Base-by-base conservation (phyloP, 208 protist species). In the Leptomonas pyrrhocoris region DNA sequence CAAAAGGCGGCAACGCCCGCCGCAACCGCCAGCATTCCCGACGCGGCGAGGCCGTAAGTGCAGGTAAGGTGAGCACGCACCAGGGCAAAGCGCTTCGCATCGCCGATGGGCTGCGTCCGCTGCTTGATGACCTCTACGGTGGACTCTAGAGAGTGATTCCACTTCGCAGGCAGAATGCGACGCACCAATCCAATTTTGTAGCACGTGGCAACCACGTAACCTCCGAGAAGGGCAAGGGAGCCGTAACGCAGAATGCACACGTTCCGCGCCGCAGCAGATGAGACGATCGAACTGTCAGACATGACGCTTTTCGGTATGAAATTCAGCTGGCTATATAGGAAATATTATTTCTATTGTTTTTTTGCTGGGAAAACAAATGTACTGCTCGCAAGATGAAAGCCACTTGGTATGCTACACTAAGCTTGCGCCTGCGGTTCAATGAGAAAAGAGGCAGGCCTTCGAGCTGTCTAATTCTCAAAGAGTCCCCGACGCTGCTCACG, bases 171-270 rank as follows among this genome's bases (percentile, higher is more conserved):
- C 8, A 95, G 64, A 9, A 92, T 7, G 19, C 65, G 64, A 5
- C 59, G 28, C 5, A 90, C 57, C 16, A 92, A 50, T 2, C 90
- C 90, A 1, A 79, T 34, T 2, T 81, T 88, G 68, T 95, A 95
- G 28, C 42, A 73, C 23, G 86, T 68, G 1, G 81, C 83, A 9
- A 90, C 43, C 0, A 71, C 79, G 63, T 95, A 95, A 18, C 81
- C 81, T 6, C 79, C 81, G 0, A 95, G 64, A 8, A 92, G 49
- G 2, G 62, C 76, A 12, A 87, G 79, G 0, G 87, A 82, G 53
- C 65, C 74, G 45, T 77, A 81, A 57, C 83, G 87, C 8, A 90
- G 63, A 2, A 80, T 15, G 0, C 54, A 48, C 13, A 76, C 27
- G 40, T 63, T 68, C 6, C 46, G 65, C 36, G 25, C 31, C 12